Percentiles rank a stretch among this genome's conserved stretches.
phyloP scores from a whole-genome alignment of 371 early-diverging fungal species.

The Thermomucor indicae-seudaticae region DNA sequence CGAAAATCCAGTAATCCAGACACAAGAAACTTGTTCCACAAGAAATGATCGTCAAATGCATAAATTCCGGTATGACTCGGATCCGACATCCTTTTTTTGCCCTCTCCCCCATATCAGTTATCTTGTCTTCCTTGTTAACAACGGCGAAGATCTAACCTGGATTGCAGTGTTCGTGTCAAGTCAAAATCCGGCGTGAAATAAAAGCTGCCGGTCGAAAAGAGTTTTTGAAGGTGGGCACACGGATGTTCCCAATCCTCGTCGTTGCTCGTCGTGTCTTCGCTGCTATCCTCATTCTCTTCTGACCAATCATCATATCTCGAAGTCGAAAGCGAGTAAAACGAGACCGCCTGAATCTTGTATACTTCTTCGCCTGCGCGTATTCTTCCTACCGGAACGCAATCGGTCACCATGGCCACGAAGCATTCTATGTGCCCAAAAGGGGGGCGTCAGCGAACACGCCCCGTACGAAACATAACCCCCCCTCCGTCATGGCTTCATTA shows the following conservation, averaged over 20 bases:
- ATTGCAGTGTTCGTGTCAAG: slow-evolving; percentile 66
- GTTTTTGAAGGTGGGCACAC: slow-evolving; percentile 57
- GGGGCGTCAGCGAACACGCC: neutral
- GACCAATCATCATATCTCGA: slow-evolving; percentile 53
- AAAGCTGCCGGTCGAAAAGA: slow-evolving; percentile 69
- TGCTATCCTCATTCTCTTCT: slow-evolving; percentile 20
- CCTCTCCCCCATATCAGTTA: neutral
- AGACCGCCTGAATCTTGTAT: slow-evolving; percentile 54
- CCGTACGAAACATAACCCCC: slow-evolving; percentile 40
- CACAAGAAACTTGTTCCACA: slow-evolving; percentile 89
- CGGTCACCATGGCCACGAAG: slow-evolving; percentile 71
- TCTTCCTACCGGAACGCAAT: slow-evolving; percentile 55
- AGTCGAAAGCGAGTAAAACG: slow-evolving; percentile 62
- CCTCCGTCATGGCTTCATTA: too few species aligned
- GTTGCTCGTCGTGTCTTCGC: slow-evolving; percentile 29
- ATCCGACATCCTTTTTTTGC: slow-evolving; percentile 30
- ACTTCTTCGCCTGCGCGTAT: slow-evolving; percentile 60
- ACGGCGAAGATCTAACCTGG: slow-evolving; percentile 33
- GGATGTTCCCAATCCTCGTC: slow-evolving; percentile 47
- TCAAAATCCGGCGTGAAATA: slow-evolving; percentile 78
- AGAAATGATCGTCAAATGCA: slow-evolving; percentile 66
- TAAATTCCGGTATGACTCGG: slow-evolving; percentile 41
- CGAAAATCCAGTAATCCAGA: slow-evolving; percentile 74
- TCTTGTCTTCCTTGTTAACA: neutral
- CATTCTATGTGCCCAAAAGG: slow-evolving; percentile 41